Conservation (phyloP, 768 basidiomycete genomes). For the Polyporus arcularius region DNA sequence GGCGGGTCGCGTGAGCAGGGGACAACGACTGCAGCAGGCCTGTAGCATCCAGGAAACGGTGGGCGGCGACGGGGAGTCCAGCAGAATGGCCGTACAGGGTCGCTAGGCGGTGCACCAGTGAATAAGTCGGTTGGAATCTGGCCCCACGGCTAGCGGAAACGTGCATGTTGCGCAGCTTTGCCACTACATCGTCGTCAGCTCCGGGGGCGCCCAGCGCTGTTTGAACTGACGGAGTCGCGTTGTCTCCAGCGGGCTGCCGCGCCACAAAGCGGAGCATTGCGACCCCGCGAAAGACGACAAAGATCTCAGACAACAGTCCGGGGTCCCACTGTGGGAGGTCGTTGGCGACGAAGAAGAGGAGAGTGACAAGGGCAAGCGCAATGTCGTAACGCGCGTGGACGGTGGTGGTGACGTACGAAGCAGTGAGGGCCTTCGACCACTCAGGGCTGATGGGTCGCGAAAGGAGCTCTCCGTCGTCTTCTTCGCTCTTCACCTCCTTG, state of each 20-base stretch:
- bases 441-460: slow-evolving; percentile 51
- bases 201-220: slow-evolving; percentile 32
- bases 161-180: slow-evolving; percentile 73
- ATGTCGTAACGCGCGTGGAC: slow-evolving; percentile 78
- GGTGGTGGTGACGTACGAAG: slow-evolving; percentile 62
- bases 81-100: slow-evolving; percentile 49
- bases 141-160: slow-evolving; percentile 38
- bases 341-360: slow-evolving; percentile 73
- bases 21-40: slow-evolving; percentile 70
- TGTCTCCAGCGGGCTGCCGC: slow-evolving; percentile 55
- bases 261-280: slow-evolving; percentile 67
- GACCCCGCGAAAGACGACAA: slow-evolving; percentile 78
- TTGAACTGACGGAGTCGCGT: slow-evolving; percentile 32
- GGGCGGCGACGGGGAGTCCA: slow-evolving; percentile 60
- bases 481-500: slow-evolving; percentile 69
- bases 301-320: slow-evolving; percentile 66
- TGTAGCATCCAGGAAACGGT: slow-evolving; percentile 67
- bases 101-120: slow-evolving; percentile 65
- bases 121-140: slow-evolving; percentile 53
- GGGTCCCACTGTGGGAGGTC: slow-evolving; percentile 66
- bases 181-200: slow-evolving; percentile 59
- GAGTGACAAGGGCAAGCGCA: slow-evolving; percentile 59
- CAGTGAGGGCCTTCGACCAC: slow-evolving; percentile 62
- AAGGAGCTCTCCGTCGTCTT: slow-evolving; percentile 63
- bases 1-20: slow-evolving; percentile 64